Base-by-base conservation (phyloP, 2,329 filamentous ascomycete genomes). In the Plenodomus tracheiphilus region DNA sequence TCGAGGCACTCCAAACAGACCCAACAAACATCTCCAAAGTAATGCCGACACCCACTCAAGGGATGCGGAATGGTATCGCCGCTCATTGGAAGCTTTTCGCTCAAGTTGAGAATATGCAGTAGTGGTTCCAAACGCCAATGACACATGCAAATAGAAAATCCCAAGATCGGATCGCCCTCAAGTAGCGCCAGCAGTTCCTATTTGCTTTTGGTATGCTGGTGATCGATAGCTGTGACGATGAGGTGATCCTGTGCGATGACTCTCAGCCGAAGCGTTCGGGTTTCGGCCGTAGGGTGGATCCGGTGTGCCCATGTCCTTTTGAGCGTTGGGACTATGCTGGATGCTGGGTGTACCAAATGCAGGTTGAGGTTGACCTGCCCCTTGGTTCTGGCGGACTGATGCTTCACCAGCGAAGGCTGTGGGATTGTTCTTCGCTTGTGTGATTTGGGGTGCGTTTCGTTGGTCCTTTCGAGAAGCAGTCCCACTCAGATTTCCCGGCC, bases 341-440 rank as follows among this genome's bases (percentile, higher is more conserved):
- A 51, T 58, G 28, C 51, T 64, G 15, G 62, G 47, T 17, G 58
- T 39, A 4, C 44, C 49, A 37, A 48, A 42, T 18, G 18, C 18
- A 30, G 47, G 44, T 35, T 53, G 56, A 32, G 28, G 28, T 28
- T 54, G 54, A 21, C 55, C 61, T 10, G 54, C 51, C 7, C 72
- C 74, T 20, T 64, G 69, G 7, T 96, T 84, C 49, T 92, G 88
- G 41, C 91, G 85, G 35, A 93, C 91, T 41, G 88, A 91, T 57
- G 85, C 87, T 72, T 96, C 91, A 67, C 90, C 88, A 63, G 91
- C 87, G 85, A 87, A 91, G 4, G 89, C 82, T 18, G 88, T 83
- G 4, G 89, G 89, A 67, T 97, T 93, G n/a, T 88, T 90, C 68
- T 97, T 92, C 43, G 96, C 90, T 48, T 88, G 66, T 76, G 84